phyloP scores from a whole-genome alignment of 176 grass and related monocot species.

The Bromus sterilis region DNA sequence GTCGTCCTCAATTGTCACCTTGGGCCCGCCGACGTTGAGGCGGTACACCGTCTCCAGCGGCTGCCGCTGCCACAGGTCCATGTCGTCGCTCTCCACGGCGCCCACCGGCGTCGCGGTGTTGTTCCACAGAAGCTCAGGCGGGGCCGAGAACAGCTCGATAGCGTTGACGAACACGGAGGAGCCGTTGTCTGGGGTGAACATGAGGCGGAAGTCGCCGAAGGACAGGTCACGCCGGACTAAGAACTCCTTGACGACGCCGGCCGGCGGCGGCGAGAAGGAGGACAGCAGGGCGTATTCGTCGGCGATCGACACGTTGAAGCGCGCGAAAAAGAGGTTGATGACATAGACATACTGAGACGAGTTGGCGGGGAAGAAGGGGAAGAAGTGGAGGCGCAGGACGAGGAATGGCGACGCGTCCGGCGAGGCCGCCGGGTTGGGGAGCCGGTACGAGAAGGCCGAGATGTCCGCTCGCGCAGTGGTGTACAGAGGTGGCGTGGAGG shows the following conservation, averaged over 20 bases:
- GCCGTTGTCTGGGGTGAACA: background rate
- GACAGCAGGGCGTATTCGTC: slow-evolving; percentile 23
- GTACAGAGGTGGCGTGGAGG: slow-evolving; percentile 12
- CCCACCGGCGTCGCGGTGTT: background rate
- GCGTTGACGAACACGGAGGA: slow-evolving; percentile 41
- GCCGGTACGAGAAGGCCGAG: slow-evolving; percentile 31
- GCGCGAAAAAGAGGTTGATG: slow-evolving; percentile 7
- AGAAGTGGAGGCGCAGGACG: slow-evolving; percentile 82
- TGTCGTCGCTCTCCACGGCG: background rate
- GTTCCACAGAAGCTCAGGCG: slow-evolving; percentile 24
- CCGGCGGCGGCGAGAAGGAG: slow-evolving; percentile 26
- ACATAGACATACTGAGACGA: background rate
- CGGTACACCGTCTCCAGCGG: slow-evolving; percentile 56
- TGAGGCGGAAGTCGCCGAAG: slow-evolving; percentile 1
- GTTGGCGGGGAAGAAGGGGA: slow-evolving; percentile 24
- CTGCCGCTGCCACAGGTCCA: background rate
- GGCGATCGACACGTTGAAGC: slow-evolving; percentile 35
- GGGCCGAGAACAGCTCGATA: slow-evolving; percentile 41
- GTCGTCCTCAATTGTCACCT: slow-evolving; percentile 17
- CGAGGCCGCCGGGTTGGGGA: background rate
- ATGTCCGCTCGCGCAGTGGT: slow-evolving; percentile 33
- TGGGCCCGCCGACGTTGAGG: slow-evolving; percentile 52
- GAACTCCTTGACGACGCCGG: slow-evolving; percentile 54
- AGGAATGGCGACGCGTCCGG: background rate
- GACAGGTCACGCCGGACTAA: slow-evolving; percentile 19